A percentile compares a stretch with the other conserved stretches of the same genome.
Conservation (phyloP, 305 asterid genomes). For the Rubia tinctorum region DNA sequence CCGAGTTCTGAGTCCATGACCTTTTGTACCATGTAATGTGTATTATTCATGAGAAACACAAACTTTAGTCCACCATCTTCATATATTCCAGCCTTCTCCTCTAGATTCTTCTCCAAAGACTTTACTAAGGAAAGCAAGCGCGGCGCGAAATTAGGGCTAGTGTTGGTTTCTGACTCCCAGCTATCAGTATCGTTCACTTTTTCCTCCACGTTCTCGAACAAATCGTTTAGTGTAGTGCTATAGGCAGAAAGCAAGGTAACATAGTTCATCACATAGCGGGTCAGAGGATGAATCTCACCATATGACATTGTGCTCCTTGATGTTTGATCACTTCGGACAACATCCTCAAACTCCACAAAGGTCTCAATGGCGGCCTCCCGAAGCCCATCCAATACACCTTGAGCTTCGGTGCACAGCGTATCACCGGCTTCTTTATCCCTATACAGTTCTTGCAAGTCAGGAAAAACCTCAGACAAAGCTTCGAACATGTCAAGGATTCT, state of each 20-base stretch:
- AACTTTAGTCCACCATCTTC: conserved; percentile 78
- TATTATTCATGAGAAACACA: conserved; percentile 86
- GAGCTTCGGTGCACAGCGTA: conserved; percentile 79
- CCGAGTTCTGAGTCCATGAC: conserved; percentile 84
- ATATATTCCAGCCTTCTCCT: conserved; percentile 75
- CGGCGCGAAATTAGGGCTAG: conserved; percentile 46
- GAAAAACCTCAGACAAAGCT: conserved; percentile 54
- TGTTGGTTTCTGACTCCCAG: conserved; percentile 47
- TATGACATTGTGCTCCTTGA: conserved; percentile 71
- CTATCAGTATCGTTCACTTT: conserved; percentile 33
- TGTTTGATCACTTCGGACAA: conserved; percentile 82
- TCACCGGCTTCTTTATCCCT: conserved; percentile 75
- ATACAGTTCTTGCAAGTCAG: conserved; percentile 58
- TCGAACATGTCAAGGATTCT: conserved; percentile 92
- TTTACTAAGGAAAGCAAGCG: conserved; percentile 58
- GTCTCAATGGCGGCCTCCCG: conserved; percentile 91
- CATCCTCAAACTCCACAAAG: conserved; percentile 85
- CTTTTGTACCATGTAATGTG: conserved; percentile 82
- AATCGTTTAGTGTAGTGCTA: conserved; percentile 60
- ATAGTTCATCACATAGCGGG: conserved; percentile 94
- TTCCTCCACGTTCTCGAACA: conserved; percentile 45
- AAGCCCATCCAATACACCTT: conserved; percentile 70
- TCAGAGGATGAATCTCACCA: conserved; percentile 88
- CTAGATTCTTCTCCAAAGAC: conserved; percentile 76
- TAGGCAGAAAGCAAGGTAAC: conserved; percentile 83